phyloP scores from a whole-genome alignment of 495 filamentous ascomycete genomes.

The Daldinia loculata region DNA sequence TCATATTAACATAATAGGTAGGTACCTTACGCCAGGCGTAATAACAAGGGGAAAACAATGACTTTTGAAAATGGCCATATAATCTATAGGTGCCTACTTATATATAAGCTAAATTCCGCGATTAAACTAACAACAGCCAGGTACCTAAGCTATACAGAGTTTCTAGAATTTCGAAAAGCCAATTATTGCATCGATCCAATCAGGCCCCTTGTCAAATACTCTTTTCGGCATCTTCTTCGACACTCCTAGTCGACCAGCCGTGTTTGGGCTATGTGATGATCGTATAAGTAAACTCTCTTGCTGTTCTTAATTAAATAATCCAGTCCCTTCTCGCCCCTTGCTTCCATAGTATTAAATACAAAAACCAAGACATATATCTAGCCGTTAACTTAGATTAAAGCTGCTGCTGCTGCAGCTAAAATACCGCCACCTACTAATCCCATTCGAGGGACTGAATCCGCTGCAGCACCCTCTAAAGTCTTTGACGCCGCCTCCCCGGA shows the following conservation, averaged over 20 bases:
- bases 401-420: background rate
- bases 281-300: too few relatives aligned
- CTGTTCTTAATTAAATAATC: too few relatives aligned
- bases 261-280: too few relatives aligned
- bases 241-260: too few relatives aligned
- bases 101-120: too few relatives aligned
- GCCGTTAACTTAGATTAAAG: background rate
- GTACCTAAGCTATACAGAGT: too few relatives aligned
- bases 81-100: too few relatives aligned
- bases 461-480: background rate
- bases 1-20: too few relatives aligned
- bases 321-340: background rate
- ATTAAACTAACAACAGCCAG: too few relatives aligned
- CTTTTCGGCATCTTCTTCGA: background rate
- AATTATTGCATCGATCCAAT: background rate
- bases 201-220: background rate
- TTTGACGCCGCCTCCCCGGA: background rate
- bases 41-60: too few relatives aligned
- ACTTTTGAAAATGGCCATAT: too few relatives aligned
- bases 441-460: background rate
- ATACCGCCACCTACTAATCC: background rate
- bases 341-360: background rate
- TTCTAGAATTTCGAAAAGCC: background rate
- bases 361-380: background rate
- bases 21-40: too few relatives aligned